These are phyloP conservation scores for Gastrodia elata DNA, from an alignment of 106 monocot species.

Conservation along the genomic window DNA sequence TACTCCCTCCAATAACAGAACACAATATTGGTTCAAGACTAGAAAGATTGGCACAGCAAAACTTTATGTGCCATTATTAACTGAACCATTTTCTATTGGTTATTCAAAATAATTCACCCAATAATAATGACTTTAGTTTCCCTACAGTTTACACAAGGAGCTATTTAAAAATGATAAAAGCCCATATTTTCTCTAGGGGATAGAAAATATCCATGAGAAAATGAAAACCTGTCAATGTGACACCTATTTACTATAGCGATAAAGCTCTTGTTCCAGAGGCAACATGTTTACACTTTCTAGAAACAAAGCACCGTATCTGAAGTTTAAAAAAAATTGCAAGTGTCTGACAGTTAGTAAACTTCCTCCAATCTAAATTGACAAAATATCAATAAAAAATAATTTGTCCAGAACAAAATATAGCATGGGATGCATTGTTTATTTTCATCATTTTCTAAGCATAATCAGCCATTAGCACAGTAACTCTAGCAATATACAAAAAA, in stretches of 20 bases:
- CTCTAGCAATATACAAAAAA: too few species aligned
- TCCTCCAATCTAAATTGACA: too few species aligned
- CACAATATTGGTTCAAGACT: too few species aligned
- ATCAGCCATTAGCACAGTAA: too few species aligned
- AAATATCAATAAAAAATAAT: too few species aligned
- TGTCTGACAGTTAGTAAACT: too few species aligned
- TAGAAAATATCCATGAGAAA: not conserved
- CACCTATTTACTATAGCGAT: not conserved
- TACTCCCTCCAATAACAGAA: not conserved
- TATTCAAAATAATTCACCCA: not conserved
- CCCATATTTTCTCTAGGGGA: not conserved
- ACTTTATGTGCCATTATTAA: slow-evolving; percentile 13
- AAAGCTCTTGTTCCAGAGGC: not conserved
- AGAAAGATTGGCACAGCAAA: not conserved
- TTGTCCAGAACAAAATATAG: too few species aligned
- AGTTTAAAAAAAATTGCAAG: not conserved
- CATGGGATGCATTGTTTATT: too few species aligned
- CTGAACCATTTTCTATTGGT: slow-evolving; percentile 18
- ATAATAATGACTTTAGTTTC: slow-evolving; percentile 4
- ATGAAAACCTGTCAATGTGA: not conserved
- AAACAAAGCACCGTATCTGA: not conserved
- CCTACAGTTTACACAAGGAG: slow-evolving; percentile 9
- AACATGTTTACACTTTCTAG: not conserved
- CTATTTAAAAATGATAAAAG: not conserved
- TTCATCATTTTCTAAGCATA: too few species aligned